Percentiles rank a stretch among this genome's conserved stretches.
Evolutionary conservation across 1,284 basidiomycete genomes (phyloP).

Genomic region (Trametes pubescens): DNA sequence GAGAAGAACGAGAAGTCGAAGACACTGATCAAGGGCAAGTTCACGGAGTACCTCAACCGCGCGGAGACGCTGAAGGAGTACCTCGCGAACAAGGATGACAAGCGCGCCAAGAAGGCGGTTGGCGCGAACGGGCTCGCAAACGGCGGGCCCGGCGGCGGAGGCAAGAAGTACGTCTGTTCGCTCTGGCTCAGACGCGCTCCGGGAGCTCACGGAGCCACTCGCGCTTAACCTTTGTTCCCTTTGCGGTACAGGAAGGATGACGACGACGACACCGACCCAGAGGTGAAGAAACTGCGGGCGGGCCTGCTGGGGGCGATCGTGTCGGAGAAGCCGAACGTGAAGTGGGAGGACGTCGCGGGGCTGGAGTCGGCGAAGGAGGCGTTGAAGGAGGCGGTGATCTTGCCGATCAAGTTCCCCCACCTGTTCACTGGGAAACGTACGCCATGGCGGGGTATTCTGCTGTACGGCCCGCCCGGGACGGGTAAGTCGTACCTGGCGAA

Average conservation of each 20-base stretch:
- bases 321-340: slow-evolving; percentile 94
- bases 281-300: slow-evolving; percentile 94
- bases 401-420: slow-evolving; percentile 99
- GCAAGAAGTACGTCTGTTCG: slow-evolving; percentile 65
- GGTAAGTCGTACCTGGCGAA: slow-evolving; percentile 97
- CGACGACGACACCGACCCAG: slow-evolving; percentile 82
- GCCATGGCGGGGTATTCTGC: slow-evolving; percentile 94
- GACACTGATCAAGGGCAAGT: slow-evolving; percentile 87
- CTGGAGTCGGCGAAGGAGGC: slow-evolving; percentile 95
- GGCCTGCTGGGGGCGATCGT: slow-evolving; percentile 91
- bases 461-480: slow-evolving; percentile 97
- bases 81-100: slow-evolving; percentile 71
- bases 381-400: slow-evolving; percentile 97
- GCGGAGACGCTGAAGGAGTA: slow-evolving; percentile 95
- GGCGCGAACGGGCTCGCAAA: slow-evolving; percentile 77
- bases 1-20: slow-evolving; percentile 98
- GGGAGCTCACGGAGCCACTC: slow-evolving; percentile 16
- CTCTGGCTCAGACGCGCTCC: background rate
- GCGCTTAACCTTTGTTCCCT: background rate
- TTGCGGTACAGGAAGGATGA: slow-evolving; percentile 61
- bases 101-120: slow-evolving; percentile 78
- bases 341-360: slow-evolving; percentile 98
- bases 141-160: slow-evolving; percentile 67
- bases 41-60: slow-evolving; percentile 91
- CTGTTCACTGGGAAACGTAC: slow-evolving; percentile 98